Base-by-base conservation (phyloP, 2,329 filamentous ascomycete species). In the Tolypocladium nubicola region DNA sequence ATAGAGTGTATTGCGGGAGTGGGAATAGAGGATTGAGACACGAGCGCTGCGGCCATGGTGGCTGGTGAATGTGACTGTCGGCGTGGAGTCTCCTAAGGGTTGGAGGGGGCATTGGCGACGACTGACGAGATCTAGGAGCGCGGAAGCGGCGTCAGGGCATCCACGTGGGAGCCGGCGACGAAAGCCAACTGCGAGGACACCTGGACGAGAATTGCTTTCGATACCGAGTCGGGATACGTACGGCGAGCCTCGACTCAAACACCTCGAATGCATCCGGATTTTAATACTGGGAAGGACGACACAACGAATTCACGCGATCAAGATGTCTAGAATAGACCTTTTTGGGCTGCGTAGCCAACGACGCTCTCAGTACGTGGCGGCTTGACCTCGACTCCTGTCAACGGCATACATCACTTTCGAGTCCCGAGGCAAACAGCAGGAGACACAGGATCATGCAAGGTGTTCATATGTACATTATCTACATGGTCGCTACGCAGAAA, bases 1-100 rank as follows among this genome's bases (percentile, higher is more conserved):
- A 41, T 52, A 40, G 10, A 54, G 23, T 52, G 37, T 55, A 52
- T 52, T 37, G 30, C 47, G 47, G 30, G 47, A 35, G 9, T 4
- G 30, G 47, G 47, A 52, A 52, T 37, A 52, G 58, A 23, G 54
- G 41, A 54, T 43, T 39, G 57, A 55, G 39, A 40, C 53, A 54
- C 26, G 53, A 43, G 19, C 47, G 5, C 19, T 52, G 47, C 10
- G 19, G 5, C 8, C 19, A 52, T 13, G 19, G 26, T 21, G 47
- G 21, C 30, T 52, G 47, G 47, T 50, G 47, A 35, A n/a, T 52
- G 47, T 52, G 47, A 52, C 9, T 33, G 9, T 33, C 30, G 30
- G 30, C 30, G 30, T 26, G 30, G 4, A 7, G 4, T 21, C 9
- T 5, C 16, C 16, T 35, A 19, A 13, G 19, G 30, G 19, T 35